phyloP scores from a whole-genome alignment of 805 yeast genomes.

The Lachancea sp. region DNA sequence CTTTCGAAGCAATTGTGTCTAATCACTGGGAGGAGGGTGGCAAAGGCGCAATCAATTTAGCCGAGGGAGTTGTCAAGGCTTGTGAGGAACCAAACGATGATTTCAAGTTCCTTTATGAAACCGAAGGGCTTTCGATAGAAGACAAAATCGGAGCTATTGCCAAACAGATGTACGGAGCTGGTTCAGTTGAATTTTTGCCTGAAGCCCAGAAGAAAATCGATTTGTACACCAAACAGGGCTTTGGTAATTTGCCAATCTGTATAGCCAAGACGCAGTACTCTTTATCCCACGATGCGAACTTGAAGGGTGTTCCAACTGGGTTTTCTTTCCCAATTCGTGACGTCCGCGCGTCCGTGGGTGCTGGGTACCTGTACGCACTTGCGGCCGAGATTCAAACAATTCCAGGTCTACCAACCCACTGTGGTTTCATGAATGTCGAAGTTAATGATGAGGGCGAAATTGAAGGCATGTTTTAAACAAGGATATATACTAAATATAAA shows the following conservation, averaged over 20 bases:
- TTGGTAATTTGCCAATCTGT: slow-evolving; percentile 72
- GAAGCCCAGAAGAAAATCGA: slow-evolving; percentile 66
- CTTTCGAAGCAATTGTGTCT: slow-evolving; percentile 68
- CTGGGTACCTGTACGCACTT: slow-evolving; percentile 76
- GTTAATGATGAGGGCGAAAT: slow-evolving; percentile 75
- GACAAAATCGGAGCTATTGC: slow-evolving; percentile 64
- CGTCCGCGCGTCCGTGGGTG: slow-evolving; percentile 71
- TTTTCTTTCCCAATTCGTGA: slow-evolving; percentile 78
- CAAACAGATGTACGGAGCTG: slow-evolving; percentile 72
- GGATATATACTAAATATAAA: not conserved
- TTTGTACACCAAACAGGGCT: slow-evolving; percentile 65
- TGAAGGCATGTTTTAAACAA: slow-evolving; percentile 60
- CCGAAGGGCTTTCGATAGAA: slow-evolving; percentile 52
- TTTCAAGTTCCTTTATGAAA: slow-evolving; percentile 53
- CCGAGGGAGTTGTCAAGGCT: slow-evolving; percentile 61
- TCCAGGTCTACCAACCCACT: slow-evolving; percentile 80
- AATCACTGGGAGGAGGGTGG: slow-evolving; percentile 91
- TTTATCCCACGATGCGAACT: slow-evolving; percentile 70
- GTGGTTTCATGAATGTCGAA: slow-evolving; percentile 83
- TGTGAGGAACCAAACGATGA: slow-evolving; percentile 38
- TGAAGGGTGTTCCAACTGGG: slow-evolving; percentile 79
- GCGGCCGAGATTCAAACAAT: slow-evolving; percentile 85
- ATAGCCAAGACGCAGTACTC: slow-evolving; percentile 85
- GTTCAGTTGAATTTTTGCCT: slow-evolving; percentile 59
- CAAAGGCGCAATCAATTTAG: slow-evolving; percentile 67